Evolutionary conservation across 805 yeast species (phyloP), one percentile per base, ranked within the genome.

Genomic region (Ogataea allantospora): DNA sequence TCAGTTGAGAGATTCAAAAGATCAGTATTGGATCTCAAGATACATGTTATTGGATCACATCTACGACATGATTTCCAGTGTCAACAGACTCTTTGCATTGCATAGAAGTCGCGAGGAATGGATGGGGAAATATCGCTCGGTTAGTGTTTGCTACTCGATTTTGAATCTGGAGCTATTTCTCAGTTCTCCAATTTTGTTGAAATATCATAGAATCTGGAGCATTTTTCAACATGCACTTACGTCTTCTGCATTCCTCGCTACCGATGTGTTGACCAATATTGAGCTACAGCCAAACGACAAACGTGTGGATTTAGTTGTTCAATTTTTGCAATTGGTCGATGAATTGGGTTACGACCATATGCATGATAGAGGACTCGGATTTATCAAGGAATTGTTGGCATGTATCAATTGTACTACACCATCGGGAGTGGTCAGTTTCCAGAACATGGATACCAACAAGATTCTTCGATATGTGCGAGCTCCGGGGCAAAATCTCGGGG

Each of bases 221-320:
- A 9, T 35, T 2, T 11, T 22, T 5, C 33, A 35, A 11, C 33
- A 35, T 22, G 33, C 22, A 20, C 29, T 35, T 15, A 22, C 33
- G 7, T 28, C 39, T 4, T 7, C 33, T 11, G 33, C 29, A 3
- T 35, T 35, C 17, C 18, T 35, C 20, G 19, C 29, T 2, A 14
- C 23, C 6, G 39, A 35, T 24, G 33, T 35, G 11, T 32, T 35
- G 13, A 35, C 28, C 17, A 35, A 35, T 24, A 29, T 35, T 15
- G 14, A 26, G 13, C 33, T 35, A 4, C 39, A 35, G 13, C 20
- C 15, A 18, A 29, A 23, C 24, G 39, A 35, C 18, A 28, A 35
- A 24, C 24, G 39, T 8, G 19, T 35, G 6, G 14, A 28, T 7
- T 29, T 35, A 5, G 39, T 35, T 16, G 24, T 17, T 8, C 25